Conservation (phyloP, 192 early-diverging fungal genomes). For the Entomortierella beljakovae region DNA sequence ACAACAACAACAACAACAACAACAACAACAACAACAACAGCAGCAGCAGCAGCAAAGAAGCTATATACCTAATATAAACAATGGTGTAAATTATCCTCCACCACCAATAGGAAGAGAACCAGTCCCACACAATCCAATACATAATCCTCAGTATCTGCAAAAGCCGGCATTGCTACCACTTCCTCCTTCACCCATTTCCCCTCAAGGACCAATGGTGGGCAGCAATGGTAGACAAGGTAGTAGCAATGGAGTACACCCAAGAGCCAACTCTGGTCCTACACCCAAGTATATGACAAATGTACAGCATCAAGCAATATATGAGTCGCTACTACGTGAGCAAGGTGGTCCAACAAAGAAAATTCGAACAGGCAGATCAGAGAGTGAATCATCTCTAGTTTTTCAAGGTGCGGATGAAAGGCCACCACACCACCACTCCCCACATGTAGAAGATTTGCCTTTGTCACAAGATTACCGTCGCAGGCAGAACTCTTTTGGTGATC, state of each 20-base stretch:
- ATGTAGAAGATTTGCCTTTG: too few relatives aligned
- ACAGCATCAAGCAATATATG: slow-evolving; percentile 6
- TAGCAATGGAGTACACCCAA: background rate
- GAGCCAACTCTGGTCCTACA: background rate
- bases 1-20: background rate
- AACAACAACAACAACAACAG: background rate
- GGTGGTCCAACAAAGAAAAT: slow-evolving; percentile 14
- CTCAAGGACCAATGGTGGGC: background rate
- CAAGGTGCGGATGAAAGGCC: background rate
- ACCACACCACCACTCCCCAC: background rate
- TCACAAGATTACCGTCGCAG: too few relatives aligned
- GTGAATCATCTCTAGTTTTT: background rate
- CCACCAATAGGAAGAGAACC: background rate
- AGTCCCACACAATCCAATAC: too few relatives aligned
- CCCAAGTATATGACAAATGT: background rate
- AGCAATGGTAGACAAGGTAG: background rate
- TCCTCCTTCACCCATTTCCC: slow-evolving; percentile 7
- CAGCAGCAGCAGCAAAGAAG: background rate
- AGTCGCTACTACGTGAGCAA: background rate
- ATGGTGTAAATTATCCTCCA: background rate
- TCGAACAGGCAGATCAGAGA: background rate
- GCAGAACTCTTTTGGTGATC: too few relatives aligned
- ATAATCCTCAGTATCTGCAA: background rate
- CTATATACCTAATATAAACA: background rate
- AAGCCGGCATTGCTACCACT: background rate